phyloP scores from a whole-genome alignment of 345 rosid species.

The Moricandia moricandioides region DNA sequence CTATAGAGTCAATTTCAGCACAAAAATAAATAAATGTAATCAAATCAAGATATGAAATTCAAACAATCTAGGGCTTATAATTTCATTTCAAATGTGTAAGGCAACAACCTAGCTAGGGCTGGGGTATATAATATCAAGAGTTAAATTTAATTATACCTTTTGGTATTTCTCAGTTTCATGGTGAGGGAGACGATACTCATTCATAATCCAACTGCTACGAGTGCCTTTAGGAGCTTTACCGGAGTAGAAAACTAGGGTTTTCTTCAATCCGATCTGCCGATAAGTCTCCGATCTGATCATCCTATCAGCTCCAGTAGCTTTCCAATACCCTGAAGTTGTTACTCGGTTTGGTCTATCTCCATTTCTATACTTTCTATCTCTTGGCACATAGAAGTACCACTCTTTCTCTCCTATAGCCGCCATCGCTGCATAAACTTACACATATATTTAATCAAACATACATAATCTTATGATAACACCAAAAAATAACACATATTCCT shows the following conservation, averaged over 20 bases:
- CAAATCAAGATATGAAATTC: background rate
- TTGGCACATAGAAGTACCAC: slow-evolving; percentile 97
- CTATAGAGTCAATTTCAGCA: background rate
- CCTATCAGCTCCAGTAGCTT: slow-evolving; percentile 98
- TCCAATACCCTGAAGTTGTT: slow-evolving; percentile 97
- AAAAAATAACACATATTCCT: background rate
- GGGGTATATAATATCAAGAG: background rate
- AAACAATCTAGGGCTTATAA: background rate
- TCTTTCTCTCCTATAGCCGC: slow-evolving; percentile 99
- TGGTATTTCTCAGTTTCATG: slow-evolving; percentile 88
- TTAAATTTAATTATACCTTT: slow-evolving; percentile 55
- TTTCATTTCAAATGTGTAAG: slow-evolving; percentile 7
- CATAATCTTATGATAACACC: background rate
- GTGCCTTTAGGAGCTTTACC: slow-evolving; percentile 99
- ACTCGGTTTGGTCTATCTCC: slow-evolving; percentile 98
- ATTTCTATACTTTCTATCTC: slow-evolving; percentile 91
- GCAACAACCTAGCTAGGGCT: slow-evolving; percentile 32
- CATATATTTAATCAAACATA: background rate
- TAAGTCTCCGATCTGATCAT: slow-evolving; percentile 79
- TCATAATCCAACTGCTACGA: slow-evolving; percentile 99
- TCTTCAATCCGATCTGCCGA: slow-evolving; percentile 85
- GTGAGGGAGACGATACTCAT: slow-evolving; percentile 97
- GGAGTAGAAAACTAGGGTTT: slow-evolving; percentile 99
- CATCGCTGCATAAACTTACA: slow-evolving; percentile 50
- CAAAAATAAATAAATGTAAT: background rate